Evolutionary conservation across 257 asterid species (phyloP).

Genomic region (Solanum sitiens): DNA sequence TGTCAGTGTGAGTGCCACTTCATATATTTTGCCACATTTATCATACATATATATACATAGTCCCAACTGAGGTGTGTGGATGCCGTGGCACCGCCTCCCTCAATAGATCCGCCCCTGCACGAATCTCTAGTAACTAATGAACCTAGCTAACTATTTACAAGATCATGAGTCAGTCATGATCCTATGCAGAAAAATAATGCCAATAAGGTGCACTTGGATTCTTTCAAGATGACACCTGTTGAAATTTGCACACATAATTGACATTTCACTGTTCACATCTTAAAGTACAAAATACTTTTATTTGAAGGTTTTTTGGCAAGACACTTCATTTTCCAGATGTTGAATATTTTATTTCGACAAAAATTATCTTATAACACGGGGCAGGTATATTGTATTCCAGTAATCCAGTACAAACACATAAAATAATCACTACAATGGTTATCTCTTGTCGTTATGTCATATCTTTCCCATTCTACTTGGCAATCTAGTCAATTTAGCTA

Average conservation of each 20-base stretch:
- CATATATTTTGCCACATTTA: not conserved
- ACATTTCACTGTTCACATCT: not conserved
- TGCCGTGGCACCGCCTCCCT: not conserved
- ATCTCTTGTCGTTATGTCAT: not conserved
- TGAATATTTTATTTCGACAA: not conserved
- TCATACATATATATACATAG: not conserved
- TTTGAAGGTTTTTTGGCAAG: not conserved
- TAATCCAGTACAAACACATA: not conserved
- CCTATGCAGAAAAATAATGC: not conserved
- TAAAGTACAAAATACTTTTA: not conserved
- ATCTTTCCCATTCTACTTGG: not conserved
- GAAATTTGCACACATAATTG: not conserved
- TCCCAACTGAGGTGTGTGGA: not conserved
- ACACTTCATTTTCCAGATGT: not conserved
- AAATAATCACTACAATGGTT: not conserved
- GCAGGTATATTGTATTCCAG: not conserved
- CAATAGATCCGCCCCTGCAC: not conserved
- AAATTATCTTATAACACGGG: not conserved
- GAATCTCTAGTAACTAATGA: not conserved
- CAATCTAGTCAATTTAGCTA: not conserved
- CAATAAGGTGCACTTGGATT: not conserved
- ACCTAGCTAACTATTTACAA: not conserved
- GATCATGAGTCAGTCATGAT: not conserved
- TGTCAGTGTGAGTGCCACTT: not conserved
- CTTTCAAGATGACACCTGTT: not conserved